Conservation (phyloP, 768 basidiomycete genomes). For the Trametes gibbosa region DNA sequence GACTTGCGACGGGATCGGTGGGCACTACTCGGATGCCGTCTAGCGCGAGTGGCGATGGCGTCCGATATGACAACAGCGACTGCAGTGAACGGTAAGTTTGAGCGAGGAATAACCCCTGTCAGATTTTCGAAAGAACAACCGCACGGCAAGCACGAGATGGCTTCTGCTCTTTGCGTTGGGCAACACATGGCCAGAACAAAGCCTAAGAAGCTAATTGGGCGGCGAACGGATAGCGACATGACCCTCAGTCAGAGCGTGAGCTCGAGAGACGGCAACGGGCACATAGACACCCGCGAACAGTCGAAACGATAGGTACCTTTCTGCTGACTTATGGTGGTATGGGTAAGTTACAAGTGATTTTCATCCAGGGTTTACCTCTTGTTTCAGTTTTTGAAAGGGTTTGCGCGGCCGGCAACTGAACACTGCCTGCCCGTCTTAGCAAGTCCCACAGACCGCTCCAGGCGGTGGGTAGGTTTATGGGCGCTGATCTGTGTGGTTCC, state of each 20-base stretch:
- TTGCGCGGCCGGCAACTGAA: no score
- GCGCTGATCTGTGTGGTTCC: not conserved
- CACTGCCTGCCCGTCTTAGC: no score
- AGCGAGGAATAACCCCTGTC: not conserved
- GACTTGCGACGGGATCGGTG: no score
- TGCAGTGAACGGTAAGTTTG: not conserved
- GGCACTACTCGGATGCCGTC: not conserved
- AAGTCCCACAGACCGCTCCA: not conserved
- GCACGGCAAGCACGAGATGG: not conserved
- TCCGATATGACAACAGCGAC: slow-evolving; percentile 5
- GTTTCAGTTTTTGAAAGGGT: no score
- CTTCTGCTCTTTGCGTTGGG: not conserved
- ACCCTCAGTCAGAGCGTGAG: no score
- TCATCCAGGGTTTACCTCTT: no score
- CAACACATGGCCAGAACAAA: not conserved
- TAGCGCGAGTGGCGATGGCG: not conserved
- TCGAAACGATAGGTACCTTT: no score
- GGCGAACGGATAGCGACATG: not conserved
- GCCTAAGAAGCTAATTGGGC: not conserved
- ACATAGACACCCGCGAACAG: no score
- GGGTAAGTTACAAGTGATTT: no score
- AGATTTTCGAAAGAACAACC: not conserved
- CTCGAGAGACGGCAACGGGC: no score
- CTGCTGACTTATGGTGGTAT: no score
- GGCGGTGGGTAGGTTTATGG: not conserved